A percentile compares a stretch with the other conserved stretches of the same genome.
Conservation (phyloP, 1,284 basidiomycete species). For the Leccinum pallidistipes region DNA sequence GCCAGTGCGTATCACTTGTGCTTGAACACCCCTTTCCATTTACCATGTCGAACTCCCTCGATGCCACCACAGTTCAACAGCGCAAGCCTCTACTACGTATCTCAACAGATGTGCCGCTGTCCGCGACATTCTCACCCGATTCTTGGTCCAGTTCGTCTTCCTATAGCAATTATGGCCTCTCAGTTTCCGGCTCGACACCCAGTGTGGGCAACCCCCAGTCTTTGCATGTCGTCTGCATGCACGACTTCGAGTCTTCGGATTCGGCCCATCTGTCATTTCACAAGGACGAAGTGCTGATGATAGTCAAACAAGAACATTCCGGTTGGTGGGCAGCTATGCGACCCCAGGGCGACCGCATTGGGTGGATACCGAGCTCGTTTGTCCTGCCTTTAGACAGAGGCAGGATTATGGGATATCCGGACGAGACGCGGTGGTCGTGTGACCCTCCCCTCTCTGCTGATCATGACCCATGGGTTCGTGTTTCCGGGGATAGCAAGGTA, state of each 20-base stretch:
- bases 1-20: not conserved
- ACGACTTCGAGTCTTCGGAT: constrained; percentile 65
- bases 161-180: constrained; percentile 30
- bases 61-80: constrained; percentile 1
- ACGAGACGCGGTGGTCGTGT: constrained; percentile 4
- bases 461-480: constrained; percentile 21
- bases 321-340: constrained; percentile 81
- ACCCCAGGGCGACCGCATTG: constrained; percentile 50
- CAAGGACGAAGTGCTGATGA: constrained; percentile 63
- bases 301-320: constrained; percentile 65
- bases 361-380: constrained; percentile 71
- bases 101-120: constrained; percentile 49
- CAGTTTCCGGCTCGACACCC: constrained; percentile 32
- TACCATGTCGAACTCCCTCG: constrained; percentile 8
- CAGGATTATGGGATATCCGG: constrained; percentile 7
- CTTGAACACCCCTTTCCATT: not conserved
- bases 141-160: constrained; percentile 34
- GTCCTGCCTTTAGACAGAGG: constrained; percentile 40
- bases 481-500: constrained; percentile 24
- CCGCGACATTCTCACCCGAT: constrained; percentile 7
- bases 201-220: constrained; percentile 27
- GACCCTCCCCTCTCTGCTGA: constrained; percentile 15
- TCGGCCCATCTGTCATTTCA: constrained; percentile 59
- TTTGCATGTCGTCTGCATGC: constrained; percentile 59
- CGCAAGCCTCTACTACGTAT: constrained; percentile 46